Percentiles rank a stretch among this genome's conserved stretches.
Conservation (phyloP, 2,329 filamentous ascomycete genomes). For the Raffaelea albimanens region DNA sequence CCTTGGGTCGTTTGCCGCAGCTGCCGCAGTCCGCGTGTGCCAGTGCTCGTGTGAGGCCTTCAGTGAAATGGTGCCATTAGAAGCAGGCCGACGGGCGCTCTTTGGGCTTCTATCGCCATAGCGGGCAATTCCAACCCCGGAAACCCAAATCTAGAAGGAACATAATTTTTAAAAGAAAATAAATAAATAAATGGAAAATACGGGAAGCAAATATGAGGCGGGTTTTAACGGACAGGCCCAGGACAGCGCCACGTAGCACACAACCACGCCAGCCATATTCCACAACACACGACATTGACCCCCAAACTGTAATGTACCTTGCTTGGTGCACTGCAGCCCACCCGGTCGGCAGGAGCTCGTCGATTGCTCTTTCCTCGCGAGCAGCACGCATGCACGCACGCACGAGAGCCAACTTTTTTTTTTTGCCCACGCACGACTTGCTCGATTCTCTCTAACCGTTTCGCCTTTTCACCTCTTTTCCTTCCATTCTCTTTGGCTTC, state of each 20-base stretch:
- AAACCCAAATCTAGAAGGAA: too few species aligned
- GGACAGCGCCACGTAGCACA: constrained; percentile 13
- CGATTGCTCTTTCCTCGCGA: background rate
- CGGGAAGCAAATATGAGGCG: background rate
- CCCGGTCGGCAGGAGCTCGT: background rate
- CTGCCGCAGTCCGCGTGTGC: too few species aligned
- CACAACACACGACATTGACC: background rate
- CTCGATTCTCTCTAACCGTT: background rate
- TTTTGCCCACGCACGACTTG: too few species aligned
- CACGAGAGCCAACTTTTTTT: background rate
- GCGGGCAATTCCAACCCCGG: background rate
- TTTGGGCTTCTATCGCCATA: background rate
- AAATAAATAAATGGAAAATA: too few species aligned
- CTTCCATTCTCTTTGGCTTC: background rate
- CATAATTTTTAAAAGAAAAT: too few species aligned
- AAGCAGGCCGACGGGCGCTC: too few species aligned
- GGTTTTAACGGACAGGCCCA: constrained; percentile 6
- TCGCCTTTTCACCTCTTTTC: background rate
- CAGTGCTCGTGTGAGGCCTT: too few species aligned
- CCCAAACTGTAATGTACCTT: background rate
- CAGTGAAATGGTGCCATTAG: too few species aligned
- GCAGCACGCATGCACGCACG: background rate
- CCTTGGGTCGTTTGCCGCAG: too few species aligned
- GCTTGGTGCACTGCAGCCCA: background rate
- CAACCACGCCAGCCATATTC: constrained; percentile 1